Conservation (phyloP, 73 alveolate species). For the Halteria grandinella region DNA sequence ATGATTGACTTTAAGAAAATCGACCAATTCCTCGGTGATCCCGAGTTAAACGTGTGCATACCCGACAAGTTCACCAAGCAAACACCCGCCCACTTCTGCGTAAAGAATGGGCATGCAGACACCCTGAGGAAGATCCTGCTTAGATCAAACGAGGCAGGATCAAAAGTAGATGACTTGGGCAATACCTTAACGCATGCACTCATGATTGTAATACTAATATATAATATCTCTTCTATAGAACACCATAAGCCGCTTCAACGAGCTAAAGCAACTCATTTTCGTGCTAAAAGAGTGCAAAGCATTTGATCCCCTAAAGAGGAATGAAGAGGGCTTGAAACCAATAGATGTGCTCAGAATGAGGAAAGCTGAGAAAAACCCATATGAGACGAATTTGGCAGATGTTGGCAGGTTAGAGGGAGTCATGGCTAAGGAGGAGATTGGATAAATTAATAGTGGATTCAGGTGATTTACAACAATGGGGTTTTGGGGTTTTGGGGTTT, state of each 20-base stretch:
- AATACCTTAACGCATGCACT: slow-evolving; percentile 16
- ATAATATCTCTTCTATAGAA: neutral
- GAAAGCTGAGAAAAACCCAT: slow-evolving; percentile 19
- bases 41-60: neutral
- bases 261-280: neutral
- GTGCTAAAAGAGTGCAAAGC: slow-evolving; percentile 1
- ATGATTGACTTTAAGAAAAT: neutral
- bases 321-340: slow-evolving; percentile 1
- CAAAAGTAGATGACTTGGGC: slow-evolving; percentile 12
- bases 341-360: slow-evolving; percentile 18
- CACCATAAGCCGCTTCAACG: slow-evolving; percentile 21
- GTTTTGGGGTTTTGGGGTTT: too few relatives aligned
- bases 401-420: slow-evolving; percentile 1
- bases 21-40: neutral
- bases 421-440: too few relatives aligned
- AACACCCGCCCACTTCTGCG: slow-evolving; percentile 35
- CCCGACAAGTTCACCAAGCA: slow-evolving; percentile 20
- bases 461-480: too few relatives aligned
- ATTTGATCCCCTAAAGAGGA: neutral
- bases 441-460: too few relatives aligned
- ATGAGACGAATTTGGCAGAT: slow-evolving; percentile 18
- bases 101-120: slow-evolving; percentile 36
- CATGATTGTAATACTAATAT: neutral
- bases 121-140: neutral
- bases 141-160: neutral